Conservation (phyloP, 225 moss, liverwort and hornwort genomes). For the Antitrichia curtipendula region DNA sequence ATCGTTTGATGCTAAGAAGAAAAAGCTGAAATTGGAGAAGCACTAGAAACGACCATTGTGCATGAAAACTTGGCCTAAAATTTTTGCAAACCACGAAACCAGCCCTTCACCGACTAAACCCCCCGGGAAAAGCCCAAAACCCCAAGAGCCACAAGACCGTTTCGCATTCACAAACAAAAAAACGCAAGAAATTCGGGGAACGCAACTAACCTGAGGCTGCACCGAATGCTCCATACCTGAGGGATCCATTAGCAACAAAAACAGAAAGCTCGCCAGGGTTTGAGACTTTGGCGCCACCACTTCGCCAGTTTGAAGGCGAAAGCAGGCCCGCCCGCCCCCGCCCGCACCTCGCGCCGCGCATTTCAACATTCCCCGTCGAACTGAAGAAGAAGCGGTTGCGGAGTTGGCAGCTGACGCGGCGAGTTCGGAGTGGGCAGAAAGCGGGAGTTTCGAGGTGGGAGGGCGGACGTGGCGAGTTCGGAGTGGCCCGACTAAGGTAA, state of each 20-base stretch:
- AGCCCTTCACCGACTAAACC: not conserved
- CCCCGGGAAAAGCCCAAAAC: not conserved
- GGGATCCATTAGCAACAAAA: not conserved
- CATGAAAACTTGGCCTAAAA: not conserved
- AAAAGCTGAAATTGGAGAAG: not conserved
- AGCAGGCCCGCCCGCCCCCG: not conserved
- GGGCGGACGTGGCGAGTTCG: not conserved
- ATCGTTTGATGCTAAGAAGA: not conserved
- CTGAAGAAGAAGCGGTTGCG: not conserved
- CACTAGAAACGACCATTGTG: not conserved
- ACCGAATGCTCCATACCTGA: not conserved
- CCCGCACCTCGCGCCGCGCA: not conserved
- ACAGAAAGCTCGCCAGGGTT: not conserved
- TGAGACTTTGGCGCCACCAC: slow-evolving; percentile 7
- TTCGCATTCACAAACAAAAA: not conserved
- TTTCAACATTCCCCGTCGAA: not conserved
- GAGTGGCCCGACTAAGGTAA: not conserved
- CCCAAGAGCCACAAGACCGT: not conserved
- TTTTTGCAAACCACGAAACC: not conserved
- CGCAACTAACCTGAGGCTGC: not conserved
- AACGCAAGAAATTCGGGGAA: not conserved
- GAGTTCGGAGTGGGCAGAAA: not conserved
- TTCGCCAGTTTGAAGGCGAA: not conserved
- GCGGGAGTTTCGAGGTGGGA: not conserved
- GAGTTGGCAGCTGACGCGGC: slow-evolving; percentile 14